Base-by-base conservation (phyloP, 1,284 basidiomycete genomes). In the Trichosporon inkin region DNA sequence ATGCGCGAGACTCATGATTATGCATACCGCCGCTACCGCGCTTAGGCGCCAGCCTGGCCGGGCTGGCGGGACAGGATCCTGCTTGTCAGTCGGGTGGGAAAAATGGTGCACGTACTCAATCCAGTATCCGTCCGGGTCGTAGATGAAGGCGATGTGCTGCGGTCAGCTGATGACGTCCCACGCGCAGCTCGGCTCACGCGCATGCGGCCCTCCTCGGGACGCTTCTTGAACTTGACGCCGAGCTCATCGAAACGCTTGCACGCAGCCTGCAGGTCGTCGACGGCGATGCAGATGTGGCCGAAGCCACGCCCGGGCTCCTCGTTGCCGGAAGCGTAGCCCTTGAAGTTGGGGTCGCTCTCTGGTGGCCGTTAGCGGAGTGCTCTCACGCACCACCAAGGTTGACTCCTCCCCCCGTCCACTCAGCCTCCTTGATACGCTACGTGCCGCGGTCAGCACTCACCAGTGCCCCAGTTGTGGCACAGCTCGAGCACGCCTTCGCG, bases 401-500 rank as follows among this genome's bases (percentile, higher is more conserved):
- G 32, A 10, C 22, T 37, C 8, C 51, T 53, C 34, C 36, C 51
- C 34, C 51, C 13, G 34, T 53, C 51, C 51, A 53, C 49, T 13
- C 24, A 10, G 3, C 14, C 19, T 44, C 6, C 19, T 13, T 20
- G 8, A n/a, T 44, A 22, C 17, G 16, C 19, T 44, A 20, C n/a
- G n/a, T 20, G 41, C 10, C 6, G 4, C 35, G 11, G 20, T 40
- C 16, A 11, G 10, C 3, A 67, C 72, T 53, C 56, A 75, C 73
- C 92, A 52, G 92, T 94, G 60, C 92, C 90, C 75, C 90, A 88
- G 80, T 93, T 93, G 80, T 90, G 88, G 10, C 89, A 92, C 53
- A 94, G 83, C 77, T 94, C 92, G 62, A 94, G 85, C 59, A 93
- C 81, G 60, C 73, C 74, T 62, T 80, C 74, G 37, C 78, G 68